Percentiles rank a stretch among this genome's conserved stretches.
phyloP scores from a whole-genome alignment of 2,329 filamentous ascomycete species.

The Pseudogymnoascus sp. region DNA sequence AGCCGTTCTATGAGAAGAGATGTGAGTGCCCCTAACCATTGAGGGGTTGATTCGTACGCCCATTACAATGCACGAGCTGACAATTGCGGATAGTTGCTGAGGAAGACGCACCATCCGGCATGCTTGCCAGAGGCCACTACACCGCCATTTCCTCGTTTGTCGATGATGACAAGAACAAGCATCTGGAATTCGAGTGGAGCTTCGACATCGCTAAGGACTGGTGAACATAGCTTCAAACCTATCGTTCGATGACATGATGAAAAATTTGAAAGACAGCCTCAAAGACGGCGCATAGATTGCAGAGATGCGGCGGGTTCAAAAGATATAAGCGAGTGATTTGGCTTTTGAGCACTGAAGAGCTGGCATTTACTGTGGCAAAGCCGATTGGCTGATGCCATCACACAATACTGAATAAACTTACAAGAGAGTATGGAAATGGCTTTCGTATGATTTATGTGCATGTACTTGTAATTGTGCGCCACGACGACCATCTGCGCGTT shows the following conservation, averaged over 20 bases:
- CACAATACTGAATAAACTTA: neutral
- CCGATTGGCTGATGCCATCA: neutral
- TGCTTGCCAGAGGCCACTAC: conserved; percentile 86
- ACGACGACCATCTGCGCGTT: neutral
- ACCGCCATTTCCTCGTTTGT: conserved; percentile 82
- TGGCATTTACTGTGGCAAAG: neutral
- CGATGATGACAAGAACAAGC: conserved; percentile 86
- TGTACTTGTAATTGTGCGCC: neutral
- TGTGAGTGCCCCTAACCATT: conserved; percentile 50
- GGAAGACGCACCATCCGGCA: conserved; percentile 85
- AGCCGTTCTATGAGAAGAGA: conserved; percentile 77
- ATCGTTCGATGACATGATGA: neutral
- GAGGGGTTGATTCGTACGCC: neutral
- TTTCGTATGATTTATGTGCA: neutral
- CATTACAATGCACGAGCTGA: conserved; percentile 6
- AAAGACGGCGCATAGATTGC: neutral
- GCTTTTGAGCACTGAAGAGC: conserved; percentile 2
- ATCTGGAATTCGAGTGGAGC: conserved; percentile 89
- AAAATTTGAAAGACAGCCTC: neutral
- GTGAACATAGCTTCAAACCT: conserved; percentile 37
- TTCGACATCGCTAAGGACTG: conserved; percentile 98
- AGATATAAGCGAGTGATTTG: neutral
- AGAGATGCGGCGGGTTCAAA: neutral
- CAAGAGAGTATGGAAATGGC: neutral
- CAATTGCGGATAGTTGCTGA: conserved; percentile 57